Evolutionary conservation across 2,329 filamentous ascomycete species (phyloP).

Genomic region (Tolypocladium tropicale): DNA sequence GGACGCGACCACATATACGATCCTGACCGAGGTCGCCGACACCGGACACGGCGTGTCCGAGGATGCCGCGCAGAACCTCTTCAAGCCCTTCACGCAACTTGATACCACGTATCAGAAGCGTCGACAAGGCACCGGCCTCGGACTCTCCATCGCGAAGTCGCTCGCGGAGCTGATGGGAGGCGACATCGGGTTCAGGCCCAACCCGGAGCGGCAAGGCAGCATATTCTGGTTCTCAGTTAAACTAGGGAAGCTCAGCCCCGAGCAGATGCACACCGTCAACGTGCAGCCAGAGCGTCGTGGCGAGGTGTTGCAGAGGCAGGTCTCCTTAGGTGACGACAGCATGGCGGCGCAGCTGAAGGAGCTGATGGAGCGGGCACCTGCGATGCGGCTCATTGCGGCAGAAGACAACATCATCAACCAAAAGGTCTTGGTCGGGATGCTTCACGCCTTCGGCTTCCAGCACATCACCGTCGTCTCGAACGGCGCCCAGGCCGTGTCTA

Average conservation of each 20-base stretch:
- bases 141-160: slow-evolving; percentile 47
- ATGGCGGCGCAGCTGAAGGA: slow-evolving; percentile 8
- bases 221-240: slow-evolving; percentile 40
- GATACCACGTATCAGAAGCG: slow-evolving; percentile 41
- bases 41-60: slow-evolving; percentile 42
- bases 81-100: slow-evolving; percentile 45
- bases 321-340: slow-evolving; percentile 15
- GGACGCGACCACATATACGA: slow-evolving; percentile 28
- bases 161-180: slow-evolving; percentile 47
- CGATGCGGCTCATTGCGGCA: slow-evolving; percentile 28
- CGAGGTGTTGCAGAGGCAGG: neutral
- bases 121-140: slow-evolving; percentile 46
- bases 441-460: slow-evolving; percentile 29
- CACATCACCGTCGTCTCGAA: slow-evolving; percentile 11
- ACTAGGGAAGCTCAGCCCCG: slow-evolving; percentile 25
- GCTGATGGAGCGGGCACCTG: slow-evolving; percentile 24
- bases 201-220: slow-evolving; percentile 35
- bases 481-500: slow-evolving; percentile 9
- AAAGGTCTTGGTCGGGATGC: slow-evolving; percentile 25
- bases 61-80: slow-evolving; percentile 34
- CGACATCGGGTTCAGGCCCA: slow-evolving; percentile 27
- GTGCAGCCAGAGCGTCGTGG: slow-evolving; percentile 6
- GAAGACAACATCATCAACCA: slow-evolving; percentile 35
- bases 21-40: slow-evolving; percentile 43
- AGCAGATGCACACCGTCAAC: slow-evolving; percentile 16